Conservation (phyloP, 2,329 filamentous ascomycete genomes). For the Verticillium albo-atrum region DNA sequence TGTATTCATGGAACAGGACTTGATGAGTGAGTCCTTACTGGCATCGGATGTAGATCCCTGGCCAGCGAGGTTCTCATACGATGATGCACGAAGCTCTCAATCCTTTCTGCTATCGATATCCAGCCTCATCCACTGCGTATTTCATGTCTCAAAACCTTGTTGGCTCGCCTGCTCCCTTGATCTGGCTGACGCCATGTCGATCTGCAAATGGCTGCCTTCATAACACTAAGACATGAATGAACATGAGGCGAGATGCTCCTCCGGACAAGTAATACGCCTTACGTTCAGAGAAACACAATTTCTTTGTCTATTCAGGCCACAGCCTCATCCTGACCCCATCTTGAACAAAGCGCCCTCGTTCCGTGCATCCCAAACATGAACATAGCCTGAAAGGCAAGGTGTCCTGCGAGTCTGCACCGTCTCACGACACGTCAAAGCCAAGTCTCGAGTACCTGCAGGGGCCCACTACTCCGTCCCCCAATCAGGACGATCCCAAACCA, state of each 20-base stretch:
- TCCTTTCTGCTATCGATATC: neutral
- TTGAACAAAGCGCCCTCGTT: too few relatives aligned
- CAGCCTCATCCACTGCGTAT: neutral
- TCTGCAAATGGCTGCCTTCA: neutral
- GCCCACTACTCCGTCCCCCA: neutral
- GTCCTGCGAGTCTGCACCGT: too few relatives aligned
- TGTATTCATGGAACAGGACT: too few relatives aligned
- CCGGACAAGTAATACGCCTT: neutral
- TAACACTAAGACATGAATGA: neutral
- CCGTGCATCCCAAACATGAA: neutral
- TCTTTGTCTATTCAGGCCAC: too few relatives aligned
- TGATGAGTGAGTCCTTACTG: too few relatives aligned
- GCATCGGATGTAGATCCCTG: too few relatives aligned
- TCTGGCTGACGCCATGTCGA: neutral
- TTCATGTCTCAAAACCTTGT: neutral
- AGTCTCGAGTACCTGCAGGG: neutral
- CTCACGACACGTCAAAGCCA: neutral
- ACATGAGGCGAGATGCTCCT: neutral
- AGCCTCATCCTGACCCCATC: too few relatives aligned
- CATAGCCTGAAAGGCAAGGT: neutral
- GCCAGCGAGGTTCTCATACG: too few relatives aligned
- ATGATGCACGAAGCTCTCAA: neutral
- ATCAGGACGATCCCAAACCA: neutral
- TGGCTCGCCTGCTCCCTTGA: neutral
- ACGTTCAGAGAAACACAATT: neutral